A percentile compares a stretch with the other conserved stretches of the same genome.
Conservation (phyloP, 805 yeast genomes). For the Nakazawaea ishiwadae region DNA sequence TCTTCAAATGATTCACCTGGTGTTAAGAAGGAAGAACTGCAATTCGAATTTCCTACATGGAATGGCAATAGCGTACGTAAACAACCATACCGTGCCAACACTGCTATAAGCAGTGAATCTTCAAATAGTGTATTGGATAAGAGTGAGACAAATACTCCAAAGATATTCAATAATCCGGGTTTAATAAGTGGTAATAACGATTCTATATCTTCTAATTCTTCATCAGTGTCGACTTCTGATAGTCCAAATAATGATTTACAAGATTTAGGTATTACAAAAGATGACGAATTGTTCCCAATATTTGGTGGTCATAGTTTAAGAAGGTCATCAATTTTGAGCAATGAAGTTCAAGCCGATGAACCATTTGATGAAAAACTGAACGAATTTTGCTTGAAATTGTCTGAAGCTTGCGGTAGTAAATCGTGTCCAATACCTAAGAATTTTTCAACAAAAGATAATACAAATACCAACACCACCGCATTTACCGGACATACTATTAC, state of each 20-base stretch:
- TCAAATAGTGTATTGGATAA: conserved; percentile 1
- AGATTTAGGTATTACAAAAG: conserved; percentile 3
- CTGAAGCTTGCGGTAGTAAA: conserved; percentile 79
- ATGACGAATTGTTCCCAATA: conserved; percentile 5
- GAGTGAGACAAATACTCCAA: conserved; percentile 4
- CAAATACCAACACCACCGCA: conserved; percentile 7
- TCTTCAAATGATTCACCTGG: conserved; percentile 4
- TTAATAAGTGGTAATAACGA: conserved; percentile 4
- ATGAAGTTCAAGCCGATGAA: conserved; percentile 12
- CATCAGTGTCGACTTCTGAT: conserved; percentile 31
- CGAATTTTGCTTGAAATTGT: conserved; percentile 71
- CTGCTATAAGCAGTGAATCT: conserved; percentile 4
- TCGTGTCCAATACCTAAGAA: conserved; percentile 59
- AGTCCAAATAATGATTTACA: conserved; percentile 23
- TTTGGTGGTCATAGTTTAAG: conserved; percentile 7
- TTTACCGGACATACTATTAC: conserved; percentile 8
- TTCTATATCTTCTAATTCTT: conserved; percentile 23
- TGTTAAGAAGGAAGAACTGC: conserved; percentile 24
- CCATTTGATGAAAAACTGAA: conserved; percentile 64
- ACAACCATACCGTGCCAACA: conserved; percentile 6
- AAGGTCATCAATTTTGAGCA: conserved; percentile 22
- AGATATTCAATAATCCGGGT: conserved; percentile 8
- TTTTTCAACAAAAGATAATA: conserved; percentile 14
- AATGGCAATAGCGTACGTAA: conserved; percentile 15
- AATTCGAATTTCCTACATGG: conserved; percentile 56